These are phyloP conservation scores for Leccinum obscurum DNA, from an alignment of 768 basidiomycete genomes.

Conservation along the genomic window DNA sequence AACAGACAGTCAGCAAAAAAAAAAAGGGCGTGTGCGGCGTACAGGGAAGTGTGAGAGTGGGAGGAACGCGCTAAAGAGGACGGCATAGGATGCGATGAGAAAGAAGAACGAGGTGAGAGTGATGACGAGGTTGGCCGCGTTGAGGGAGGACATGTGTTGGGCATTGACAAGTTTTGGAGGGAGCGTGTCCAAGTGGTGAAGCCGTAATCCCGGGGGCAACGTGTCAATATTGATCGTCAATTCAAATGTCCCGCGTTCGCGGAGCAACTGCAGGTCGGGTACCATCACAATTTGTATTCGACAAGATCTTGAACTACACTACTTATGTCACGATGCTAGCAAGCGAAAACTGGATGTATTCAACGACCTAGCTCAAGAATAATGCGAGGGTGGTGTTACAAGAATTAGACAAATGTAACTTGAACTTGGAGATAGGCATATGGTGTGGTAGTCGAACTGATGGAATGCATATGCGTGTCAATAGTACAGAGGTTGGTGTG, in stretches of 20 bases:
- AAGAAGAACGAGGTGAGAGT: conserved; percentile 52
- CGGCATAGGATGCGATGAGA: conserved; percentile 56
- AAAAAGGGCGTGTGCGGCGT: conserved; percentile 26
- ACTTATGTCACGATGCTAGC: conserved; percentile 15
- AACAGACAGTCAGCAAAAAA: background rate
- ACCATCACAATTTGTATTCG: conserved; percentile 19
- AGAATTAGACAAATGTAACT: conserved; percentile 31
- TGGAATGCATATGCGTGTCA: conserved; percentile 25
- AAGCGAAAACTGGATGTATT: conserved; percentile 20
- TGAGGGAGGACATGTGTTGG: conserved; percentile 29
- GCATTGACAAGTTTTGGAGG: conserved; percentile 4
- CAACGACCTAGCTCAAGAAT: conserved; percentile 14
- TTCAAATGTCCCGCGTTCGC: conserved; percentile 9
- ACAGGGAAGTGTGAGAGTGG: conserved; percentile 54
- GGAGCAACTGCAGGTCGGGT: conserved; percentile 2
- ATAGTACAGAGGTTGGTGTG: conserved; percentile 25
- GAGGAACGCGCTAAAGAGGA: conserved; percentile 65
- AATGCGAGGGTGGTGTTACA: conserved; percentile 28
- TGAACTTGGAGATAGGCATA: conserved; percentile 22
- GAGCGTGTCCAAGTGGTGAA: conserved; percentile 15
- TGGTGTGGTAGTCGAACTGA: conserved; percentile 15
- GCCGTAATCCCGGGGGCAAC: conserved; percentile 32
- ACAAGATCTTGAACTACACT: conserved; percentile 33
- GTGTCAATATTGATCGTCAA: conserved; percentile 11
- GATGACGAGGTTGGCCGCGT: conserved; percentile 50